phyloP scores from a whole-genome alignment of 306 rosid species.

The Castanopsis chinensis region DNA sequence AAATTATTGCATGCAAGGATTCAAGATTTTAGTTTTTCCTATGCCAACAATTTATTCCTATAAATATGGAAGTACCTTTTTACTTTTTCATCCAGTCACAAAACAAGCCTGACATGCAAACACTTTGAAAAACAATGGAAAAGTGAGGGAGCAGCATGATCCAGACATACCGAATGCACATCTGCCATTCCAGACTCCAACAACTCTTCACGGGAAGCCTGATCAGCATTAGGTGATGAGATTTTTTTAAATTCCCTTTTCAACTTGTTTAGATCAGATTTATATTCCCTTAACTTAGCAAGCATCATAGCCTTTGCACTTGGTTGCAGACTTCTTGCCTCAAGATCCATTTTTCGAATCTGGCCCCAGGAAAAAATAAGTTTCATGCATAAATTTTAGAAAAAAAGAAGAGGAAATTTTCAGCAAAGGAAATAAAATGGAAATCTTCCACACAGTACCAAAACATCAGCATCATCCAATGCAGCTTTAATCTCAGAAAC shows the following conservation, averaged over 20 bases:
- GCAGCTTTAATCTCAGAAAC: slow-evolving; percentile 68
- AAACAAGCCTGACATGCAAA: not conserved
- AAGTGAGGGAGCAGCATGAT: slow-evolving; percentile 8
- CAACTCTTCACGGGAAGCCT: slow-evolving; percentile 72
- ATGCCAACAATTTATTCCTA: not conserved
- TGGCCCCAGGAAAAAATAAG: slow-evolving; percentile 9
- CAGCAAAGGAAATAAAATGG: not conserved
- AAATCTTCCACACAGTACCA: slow-evolving; percentile 44
- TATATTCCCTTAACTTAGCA: slow-evolving; percentile 85
- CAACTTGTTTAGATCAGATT: slow-evolving; percentile 74
- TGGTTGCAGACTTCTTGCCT: slow-evolving; percentile 87
- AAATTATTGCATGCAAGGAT: no score
- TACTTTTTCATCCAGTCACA: not conserved
- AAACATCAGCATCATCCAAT: slow-evolving; percentile 73
- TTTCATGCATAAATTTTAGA: slow-evolving; percentile 3
- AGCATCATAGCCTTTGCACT: slow-evolving; percentile 73
- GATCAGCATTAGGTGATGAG: slow-evolving; percentile 65
- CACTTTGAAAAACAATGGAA: not conserved
- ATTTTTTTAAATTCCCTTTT: slow-evolving; percentile 77
- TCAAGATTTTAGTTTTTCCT: not conserved
- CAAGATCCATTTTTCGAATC: slow-evolving; percentile 94
- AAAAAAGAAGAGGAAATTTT: not conserved
- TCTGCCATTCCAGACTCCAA: slow-evolving; percentile 65
- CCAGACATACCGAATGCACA: slow-evolving; percentile 53
- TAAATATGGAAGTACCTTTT: not conserved